Conservation (phyloP, 1,284 basidiomycete genomes). For the Afroboletus lepidellus region DNA sequence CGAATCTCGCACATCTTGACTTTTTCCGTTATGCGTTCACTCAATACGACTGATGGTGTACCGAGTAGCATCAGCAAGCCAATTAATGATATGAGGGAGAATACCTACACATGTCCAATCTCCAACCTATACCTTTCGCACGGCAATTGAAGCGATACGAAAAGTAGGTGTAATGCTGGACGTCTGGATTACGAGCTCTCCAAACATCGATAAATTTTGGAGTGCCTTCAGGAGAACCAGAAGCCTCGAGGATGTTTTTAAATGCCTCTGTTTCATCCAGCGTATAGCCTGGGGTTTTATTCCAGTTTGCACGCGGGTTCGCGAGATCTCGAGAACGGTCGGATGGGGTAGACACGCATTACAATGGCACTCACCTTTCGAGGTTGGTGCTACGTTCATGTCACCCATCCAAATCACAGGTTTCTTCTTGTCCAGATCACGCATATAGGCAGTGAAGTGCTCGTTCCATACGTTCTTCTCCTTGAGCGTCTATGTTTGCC, state of each 20-base stretch:
- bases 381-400: constrained; percentile 82
- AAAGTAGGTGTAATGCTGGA: constrained; percentile 79
- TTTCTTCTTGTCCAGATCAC: constrained; percentile 71
- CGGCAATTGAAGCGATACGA: constrained; percentile 83
- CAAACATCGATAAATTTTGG: constrained; percentile 77
- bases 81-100: neutral
- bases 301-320: constrained; percentile 72
- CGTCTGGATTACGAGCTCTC: constrained; percentile 71
- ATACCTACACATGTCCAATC: constrained; percentile 78
- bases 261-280: constrained; percentile 75
- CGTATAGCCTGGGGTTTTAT: constrained; percentile 79
- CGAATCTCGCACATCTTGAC: constrained; percentile 80
- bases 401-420: constrained; percentile 91
- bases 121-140: constrained; percentile 82
- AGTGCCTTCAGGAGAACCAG: constrained; percentile 32
- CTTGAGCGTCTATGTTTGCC: constrained; percentile 55
- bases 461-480: constrained; percentile 75
- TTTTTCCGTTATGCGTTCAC: constrained; percentile 59
- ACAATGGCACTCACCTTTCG: constrained; percentile 45
- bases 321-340: constrained; percentile 49
- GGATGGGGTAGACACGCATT: neutral
- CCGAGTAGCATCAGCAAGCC: neutral
- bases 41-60: constrained; percentile 63
- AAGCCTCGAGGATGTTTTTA: constrained; percentile 57
- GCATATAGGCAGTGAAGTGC: constrained; percentile 73